Percentiles rank a stretch among this genome's conserved stretches.
These are phyloP conservation scores for Magnolia officinalis DNA, from an alignment of 164 flowering plant genomes.

Conservation along the genomic window DNA sequence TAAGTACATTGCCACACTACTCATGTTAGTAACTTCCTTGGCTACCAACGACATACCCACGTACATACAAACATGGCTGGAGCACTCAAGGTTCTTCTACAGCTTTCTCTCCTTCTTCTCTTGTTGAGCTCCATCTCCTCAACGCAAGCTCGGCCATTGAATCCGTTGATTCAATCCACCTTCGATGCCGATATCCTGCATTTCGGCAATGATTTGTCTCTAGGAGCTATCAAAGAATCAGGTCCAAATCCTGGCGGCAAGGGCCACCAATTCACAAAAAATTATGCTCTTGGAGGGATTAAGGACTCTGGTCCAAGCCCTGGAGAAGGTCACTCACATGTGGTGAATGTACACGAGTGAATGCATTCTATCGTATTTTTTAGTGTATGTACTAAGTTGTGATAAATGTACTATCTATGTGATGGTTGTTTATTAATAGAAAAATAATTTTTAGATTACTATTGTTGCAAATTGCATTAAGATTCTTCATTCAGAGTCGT, in stretches of 20 bases:
- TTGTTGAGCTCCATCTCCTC: background rate
- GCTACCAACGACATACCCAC: background rate
- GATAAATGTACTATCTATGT: background rate
- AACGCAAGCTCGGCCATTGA: constrained; percentile 2
- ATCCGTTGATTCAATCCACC: background rate
- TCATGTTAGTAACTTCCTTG: no score
- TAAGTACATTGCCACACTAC: background rate
- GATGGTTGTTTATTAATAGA: background rate
- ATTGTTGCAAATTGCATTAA: background rate
- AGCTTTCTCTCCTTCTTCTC: constrained; percentile 1
- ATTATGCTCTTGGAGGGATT: constrained; percentile 4
- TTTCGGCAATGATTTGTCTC: background rate
- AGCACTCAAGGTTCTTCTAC: background rate
- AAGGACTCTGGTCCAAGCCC: constrained; percentile 13
- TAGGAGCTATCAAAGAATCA: background rate
- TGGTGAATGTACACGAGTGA: background rate
- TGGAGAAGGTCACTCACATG: constrained; percentile 1
- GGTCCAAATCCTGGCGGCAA: constrained; percentile 7
- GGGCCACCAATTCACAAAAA: background rate
- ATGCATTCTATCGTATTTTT: background rate
- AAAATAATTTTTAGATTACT: no score
- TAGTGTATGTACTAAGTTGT: background rate
- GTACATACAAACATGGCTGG: background rate
- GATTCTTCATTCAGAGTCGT: background rate
- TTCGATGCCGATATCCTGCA: background rate